These are phyloP conservation scores for Parietaria judaica DNA, from an alignment of 306 rosid genomes.

Conservation along the genomic window DNA sequence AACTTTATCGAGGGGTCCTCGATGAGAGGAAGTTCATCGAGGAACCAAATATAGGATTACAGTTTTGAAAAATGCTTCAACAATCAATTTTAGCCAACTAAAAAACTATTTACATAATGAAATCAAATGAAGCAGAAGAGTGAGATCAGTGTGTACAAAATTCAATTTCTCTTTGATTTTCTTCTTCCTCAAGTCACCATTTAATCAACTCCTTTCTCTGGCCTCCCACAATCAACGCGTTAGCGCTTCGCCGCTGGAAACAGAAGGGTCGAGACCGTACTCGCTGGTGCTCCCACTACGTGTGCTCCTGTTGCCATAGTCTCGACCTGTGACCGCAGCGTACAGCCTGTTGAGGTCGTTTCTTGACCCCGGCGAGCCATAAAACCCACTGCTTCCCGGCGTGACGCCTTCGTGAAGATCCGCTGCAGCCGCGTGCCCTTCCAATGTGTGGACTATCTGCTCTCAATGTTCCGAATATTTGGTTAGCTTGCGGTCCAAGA, in stretches of 20 bases:
- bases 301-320: constrained; percentile 15
- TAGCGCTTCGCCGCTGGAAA: constrained; percentile 31
- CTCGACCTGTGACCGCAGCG: constrained; percentile 25
- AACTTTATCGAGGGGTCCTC: too few relatives aligned
- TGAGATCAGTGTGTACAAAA: too few relatives aligned
- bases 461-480: not conserved
- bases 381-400: constrained; percentile 18
- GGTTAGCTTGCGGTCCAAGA: not conserved
- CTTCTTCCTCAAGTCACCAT: too few relatives aligned
- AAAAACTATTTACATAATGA: too few relatives aligned
- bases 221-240: not conserved
- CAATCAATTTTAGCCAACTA: too few relatives aligned
- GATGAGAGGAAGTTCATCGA: too few relatives aligned
- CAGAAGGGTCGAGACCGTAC: constrained; percentile 32
- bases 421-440: constrained; percentile 34
- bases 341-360: constrained; percentile 27
- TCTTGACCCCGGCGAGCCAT: constrained; percentile 21
- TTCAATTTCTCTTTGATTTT: too few relatives aligned
- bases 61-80: too few relatives aligned
- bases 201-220: too few relatives aligned
- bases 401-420: constrained; percentile 27
- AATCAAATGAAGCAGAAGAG: too few relatives aligned
- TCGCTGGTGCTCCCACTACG: constrained; percentile 40
- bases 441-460: constrained; percentile 46
- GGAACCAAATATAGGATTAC: too few relatives aligned